Percentiles rank a stretch among this genome's conserved stretches.
Conservation (phyloP, 2,329 filamentous ascomycete species). For the Paradendryphiella salina region DNA sequence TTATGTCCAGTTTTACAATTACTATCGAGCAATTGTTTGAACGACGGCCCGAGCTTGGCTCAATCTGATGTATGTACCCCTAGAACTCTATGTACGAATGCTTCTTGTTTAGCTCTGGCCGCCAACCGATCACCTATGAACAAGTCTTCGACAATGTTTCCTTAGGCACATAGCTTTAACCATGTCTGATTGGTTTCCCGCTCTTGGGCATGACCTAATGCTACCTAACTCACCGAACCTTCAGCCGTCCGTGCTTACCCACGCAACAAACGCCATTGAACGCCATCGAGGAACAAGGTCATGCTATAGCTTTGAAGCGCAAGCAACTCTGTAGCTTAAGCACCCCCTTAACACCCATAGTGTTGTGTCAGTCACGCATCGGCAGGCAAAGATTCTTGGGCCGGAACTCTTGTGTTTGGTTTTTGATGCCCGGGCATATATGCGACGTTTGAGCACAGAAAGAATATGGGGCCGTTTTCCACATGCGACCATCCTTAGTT, state of each 20-base stretch:
- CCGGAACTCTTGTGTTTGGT: neutral
- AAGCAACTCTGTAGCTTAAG: neutral
- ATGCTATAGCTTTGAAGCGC: neutral
- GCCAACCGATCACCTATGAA: neutral
- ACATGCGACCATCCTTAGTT: neutral
- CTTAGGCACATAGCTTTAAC: conserved; percentile 4
- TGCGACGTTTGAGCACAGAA: neutral
- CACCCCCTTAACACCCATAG: neutral
- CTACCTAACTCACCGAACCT: conserved; percentile 8
- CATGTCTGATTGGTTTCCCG: conserved; percentile 5
- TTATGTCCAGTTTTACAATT: conserved; percentile 1
- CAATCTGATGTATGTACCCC: conserved; percentile 19
- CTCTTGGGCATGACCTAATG: neutral
- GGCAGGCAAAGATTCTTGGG: neutral
- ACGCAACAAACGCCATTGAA: neutral
- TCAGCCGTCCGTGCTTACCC: conserved; percentile 2
- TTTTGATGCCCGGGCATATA: conserved; percentile 5
- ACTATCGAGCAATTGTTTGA: conserved; percentile 14
- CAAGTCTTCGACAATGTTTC: conserved; percentile 1
- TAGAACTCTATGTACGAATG: neutral
- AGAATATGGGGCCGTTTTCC: neutral
- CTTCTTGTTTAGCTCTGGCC: neutral
- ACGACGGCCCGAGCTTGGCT: conserved; percentile 16
- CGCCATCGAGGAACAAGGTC: neutral
- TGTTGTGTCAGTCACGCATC: neutral